Evolutionary conservation across 148 eudicot genomes (phyloP), one percentile per base, ranked within the genome.

Genomic region (Suaeda aralocaspica): DNA sequence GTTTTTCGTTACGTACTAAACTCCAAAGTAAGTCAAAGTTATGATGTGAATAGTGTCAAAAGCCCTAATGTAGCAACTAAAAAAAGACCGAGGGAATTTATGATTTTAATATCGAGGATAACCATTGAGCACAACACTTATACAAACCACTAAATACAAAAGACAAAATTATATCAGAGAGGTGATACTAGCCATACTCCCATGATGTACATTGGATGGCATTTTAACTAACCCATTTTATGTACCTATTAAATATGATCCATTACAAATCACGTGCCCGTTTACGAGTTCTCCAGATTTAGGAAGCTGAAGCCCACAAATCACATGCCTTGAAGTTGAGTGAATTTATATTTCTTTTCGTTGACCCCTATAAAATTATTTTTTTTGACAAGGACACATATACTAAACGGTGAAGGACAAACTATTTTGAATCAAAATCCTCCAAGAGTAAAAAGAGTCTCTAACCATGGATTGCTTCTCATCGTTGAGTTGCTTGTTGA

Each of bases 391-490:
- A 22, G 67, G 70, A 71, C 13, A 10, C 18, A 63, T 33, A 9
- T 33, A 64, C 29, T 71, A 2, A 73, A 66, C 33, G n/a, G 42
- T 66, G 15, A 29, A 55, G 8, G 29, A 36, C 2, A 10, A 4
- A 15, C 13, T 39, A 24, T 9, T 49, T 50, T 10, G 39, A 25
- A 70, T 21, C 46, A 71, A 30, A 77, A 46, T 64, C 59, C 24
- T 11, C 16, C 15, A 26, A n/a, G 31, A 62, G 66, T 34, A 19
- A 71, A 66, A 28, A 58, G 49, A 44, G 65, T 46, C 31, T 31
- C 80, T 79, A 71, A 87, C 99, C 99, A 94, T 89, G 46, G 96
- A 83, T 72, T 94, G 99, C 80, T 91, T 91, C 89, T 89, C 99
- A 67, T 94, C 97, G 61, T 94, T 94, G 46, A 94, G 92, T 72